A percentile compares a stretch with the other conserved stretches of the same genome.
These are phyloP conservation scores for Stachybotrys echinatus DNA, from an alignment of 2,329 filamentous ascomycete genomes.

Conservation along the genomic window DNA sequence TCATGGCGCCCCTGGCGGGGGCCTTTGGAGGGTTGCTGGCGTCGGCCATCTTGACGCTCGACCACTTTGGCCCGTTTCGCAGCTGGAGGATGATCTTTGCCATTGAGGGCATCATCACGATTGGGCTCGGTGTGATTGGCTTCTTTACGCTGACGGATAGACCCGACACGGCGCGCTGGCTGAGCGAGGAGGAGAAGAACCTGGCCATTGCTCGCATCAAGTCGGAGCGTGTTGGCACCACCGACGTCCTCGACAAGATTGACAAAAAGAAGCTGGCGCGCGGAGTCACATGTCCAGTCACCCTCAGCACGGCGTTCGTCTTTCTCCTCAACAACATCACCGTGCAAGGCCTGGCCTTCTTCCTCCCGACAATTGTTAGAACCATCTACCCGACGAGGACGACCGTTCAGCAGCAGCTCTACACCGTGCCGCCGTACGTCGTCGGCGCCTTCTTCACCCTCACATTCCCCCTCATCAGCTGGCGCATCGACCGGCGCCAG, in stretches of 20 bases:
- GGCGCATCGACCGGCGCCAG: conserved; percentile 53
- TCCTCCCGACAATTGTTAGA: conserved; percentile 31
- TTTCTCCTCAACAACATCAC: conserved; percentile 66
- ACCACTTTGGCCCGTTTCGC: conserved; percentile 49
- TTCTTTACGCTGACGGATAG: conserved; percentile 65
- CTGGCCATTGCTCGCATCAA: conserved; percentile 63
- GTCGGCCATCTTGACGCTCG: conserved; percentile 57
- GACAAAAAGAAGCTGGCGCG: conserved; percentile 52
- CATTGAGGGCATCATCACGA: conserved; percentile 59
- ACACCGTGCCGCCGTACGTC: conserved; percentile 65
- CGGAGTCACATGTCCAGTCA: conserved; percentile 60
- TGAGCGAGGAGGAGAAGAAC: conserved; percentile 59
- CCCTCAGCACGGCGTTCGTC: conserved; percentile 48
- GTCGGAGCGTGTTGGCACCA: conserved; percentile 59
- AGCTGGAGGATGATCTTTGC: conserved; percentile 67
- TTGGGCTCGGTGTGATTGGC: conserved; percentile 49
- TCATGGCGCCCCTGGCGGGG: conserved; percentile 65
- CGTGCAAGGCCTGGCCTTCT: conserved; percentile 48
- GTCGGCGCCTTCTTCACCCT: conserved; percentile 64
- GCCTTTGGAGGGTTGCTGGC: conserved; percentile 66
- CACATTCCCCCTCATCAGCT: conserved; percentile 55
- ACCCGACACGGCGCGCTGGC: conserved; percentile 62
- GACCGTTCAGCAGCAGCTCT: conserved; percentile 60
- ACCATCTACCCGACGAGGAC: conserved; percentile 57
- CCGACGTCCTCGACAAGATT: conserved; percentile 58